phyloP scores from a whole-genome alignment of 2,329 filamentous ascomycete species.

The Cytospora paraplurivora region DNA sequence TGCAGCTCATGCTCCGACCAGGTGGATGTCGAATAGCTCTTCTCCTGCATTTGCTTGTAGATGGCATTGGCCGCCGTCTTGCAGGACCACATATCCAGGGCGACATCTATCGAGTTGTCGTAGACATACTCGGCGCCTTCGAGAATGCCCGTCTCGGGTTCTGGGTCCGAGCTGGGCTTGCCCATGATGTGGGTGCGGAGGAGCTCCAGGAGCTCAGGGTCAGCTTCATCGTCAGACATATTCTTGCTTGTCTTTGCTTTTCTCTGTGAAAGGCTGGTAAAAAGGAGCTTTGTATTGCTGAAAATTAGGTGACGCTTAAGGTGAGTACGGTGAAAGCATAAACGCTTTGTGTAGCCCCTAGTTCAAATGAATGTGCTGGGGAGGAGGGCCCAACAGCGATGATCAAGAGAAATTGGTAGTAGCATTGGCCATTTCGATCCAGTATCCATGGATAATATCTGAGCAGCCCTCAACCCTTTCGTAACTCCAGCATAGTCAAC shows the following conservation, averaged over 20 bases:
- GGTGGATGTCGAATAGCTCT: constrained; percentile 77
- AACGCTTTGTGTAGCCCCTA: not conserved
- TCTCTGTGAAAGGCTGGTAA: not conserved
- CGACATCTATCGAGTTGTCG: constrained; percentile 91
- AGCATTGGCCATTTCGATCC: constrained; percentile 17
- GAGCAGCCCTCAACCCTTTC: not conserved
- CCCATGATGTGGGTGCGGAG: constrained; percentile 77
- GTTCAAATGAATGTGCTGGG: constrained; percentile 5
- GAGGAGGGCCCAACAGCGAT: constrained; percentile 2
- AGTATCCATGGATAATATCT: too few species aligned
- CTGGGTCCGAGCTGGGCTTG: constrained; percentile 54
- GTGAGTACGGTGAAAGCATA: not conserved
- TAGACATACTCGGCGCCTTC: constrained; percentile 83
- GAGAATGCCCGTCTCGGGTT: constrained; percentile 80
- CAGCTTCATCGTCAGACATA: constrained; percentile 92
- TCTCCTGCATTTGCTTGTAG: constrained; percentile 78
- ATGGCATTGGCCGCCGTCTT: constrained; percentile 82
- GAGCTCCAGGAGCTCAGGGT: constrained; percentile 83
- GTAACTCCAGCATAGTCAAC: not conserved
- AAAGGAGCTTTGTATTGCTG: constrained; percentile 4
- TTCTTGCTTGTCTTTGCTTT: constrained; percentile 28
- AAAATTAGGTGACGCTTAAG: not conserved
- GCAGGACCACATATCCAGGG: constrained; percentile 78
- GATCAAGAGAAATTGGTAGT: constrained; percentile 17
- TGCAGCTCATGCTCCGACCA: constrained; percentile 92